These are phyloP conservation scores for Rhododendron griersonianum DNA, from an alignment of 148 eudicot genomes.

Conservation along the genomic window DNA sequence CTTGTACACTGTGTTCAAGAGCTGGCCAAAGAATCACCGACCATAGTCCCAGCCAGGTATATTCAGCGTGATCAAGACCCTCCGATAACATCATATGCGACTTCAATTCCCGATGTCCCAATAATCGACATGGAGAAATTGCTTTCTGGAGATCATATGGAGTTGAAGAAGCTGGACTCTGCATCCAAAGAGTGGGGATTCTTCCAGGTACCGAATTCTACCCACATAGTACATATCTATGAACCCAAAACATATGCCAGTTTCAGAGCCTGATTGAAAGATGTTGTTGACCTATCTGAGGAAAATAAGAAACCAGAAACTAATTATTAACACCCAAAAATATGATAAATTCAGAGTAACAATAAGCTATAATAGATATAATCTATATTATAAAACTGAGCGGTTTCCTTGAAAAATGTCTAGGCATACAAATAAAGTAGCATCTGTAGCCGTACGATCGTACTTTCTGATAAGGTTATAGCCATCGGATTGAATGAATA, in stretches of 20 bases:
- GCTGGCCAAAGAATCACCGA: not conserved
- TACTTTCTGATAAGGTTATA: no score
- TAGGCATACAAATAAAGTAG: no score
- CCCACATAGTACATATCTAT: no score
- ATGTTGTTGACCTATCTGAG: not conserved
- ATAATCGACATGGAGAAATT: not conserved
- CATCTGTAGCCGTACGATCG: no score
- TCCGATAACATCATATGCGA: not conserved
- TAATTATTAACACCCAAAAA: no score
- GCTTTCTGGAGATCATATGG: not conserved
- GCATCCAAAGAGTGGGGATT: conserved; percentile 7
- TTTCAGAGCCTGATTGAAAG: no score
- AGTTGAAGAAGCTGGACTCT: not conserved
- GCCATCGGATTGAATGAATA: no score
- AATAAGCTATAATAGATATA: not conserved
- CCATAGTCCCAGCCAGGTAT: not conserved
- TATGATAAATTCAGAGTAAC: no score
- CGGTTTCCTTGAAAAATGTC: no score
- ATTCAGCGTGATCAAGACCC: not conserved
- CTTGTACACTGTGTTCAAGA: not conserved
- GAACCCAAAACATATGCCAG: no score
- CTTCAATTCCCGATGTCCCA: not conserved
- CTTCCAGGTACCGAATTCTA: not conserved
- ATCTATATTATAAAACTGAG: no score
- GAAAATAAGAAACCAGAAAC: not conserved